Percentiles rank a stretch among this genome's conserved stretches.
These are phyloP conservation scores for Debaryomyces sp. DNA, from an alignment of 1,139 yeast genomes.

Conservation along the genomic window DNA sequence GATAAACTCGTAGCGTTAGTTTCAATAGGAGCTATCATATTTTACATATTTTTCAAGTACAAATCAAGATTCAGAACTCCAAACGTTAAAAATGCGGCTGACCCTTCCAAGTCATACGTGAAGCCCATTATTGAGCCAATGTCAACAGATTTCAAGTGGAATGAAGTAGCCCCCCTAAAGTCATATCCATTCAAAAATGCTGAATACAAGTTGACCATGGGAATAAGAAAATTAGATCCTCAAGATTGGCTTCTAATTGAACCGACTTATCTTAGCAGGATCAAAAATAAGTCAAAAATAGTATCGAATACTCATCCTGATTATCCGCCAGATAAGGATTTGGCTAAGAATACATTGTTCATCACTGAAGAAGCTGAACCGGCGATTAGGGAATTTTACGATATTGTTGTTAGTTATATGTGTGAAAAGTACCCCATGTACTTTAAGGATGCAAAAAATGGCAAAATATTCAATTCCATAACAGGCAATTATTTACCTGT, in stretches of 20 bases:
- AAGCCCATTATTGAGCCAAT: conserved; percentile 15
- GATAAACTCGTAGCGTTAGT: not conserved
- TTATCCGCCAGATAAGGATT: conserved; percentile 27
- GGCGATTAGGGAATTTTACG: conserved; percentile 40
- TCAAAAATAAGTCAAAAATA: conserved; percentile 18
- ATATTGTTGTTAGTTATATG: conserved; percentile 28
- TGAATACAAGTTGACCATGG: conserved; percentile 25
- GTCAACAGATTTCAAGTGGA: conserved; percentile 20
- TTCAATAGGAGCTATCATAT: not conserved
- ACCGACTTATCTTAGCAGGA: conserved; percentile 30
- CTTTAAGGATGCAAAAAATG: conserved; percentile 22
- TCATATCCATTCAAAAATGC: conserved; percentile 25
- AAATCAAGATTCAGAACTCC: not conserved
- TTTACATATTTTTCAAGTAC: not conserved
- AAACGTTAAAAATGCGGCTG: not conserved
- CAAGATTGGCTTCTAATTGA: conserved; percentile 45
- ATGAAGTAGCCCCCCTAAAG: conserved; percentile 17
- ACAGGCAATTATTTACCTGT: conserved; percentile 30
- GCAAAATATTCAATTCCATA: conserved; percentile 28
- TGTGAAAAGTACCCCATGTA: conserved; percentile 37
- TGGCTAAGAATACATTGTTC: conserved; percentile 33
- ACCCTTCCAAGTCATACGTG: not conserved
- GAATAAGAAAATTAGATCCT: conserved; percentile 30
- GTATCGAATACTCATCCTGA: conserved; percentile 46
- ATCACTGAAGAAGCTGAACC: conserved; percentile 24